These are phyloP conservation scores for Ceratocystis destructans DNA, from an alignment of 2,329 filamentous ascomycete genomes.

Conservation along the genomic window DNA sequence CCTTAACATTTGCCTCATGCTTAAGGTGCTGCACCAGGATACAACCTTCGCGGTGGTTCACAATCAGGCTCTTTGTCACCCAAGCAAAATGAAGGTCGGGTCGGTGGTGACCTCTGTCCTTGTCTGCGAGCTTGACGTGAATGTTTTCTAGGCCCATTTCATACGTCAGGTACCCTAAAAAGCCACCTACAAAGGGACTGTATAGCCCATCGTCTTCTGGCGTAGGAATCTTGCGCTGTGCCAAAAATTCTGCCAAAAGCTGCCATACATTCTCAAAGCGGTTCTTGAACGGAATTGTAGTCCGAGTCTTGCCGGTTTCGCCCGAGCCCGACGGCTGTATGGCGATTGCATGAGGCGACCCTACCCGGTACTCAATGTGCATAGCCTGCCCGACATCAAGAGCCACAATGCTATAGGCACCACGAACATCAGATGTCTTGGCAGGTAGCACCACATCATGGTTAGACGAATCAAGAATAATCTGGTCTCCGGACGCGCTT, in stretches of 20 bases:
- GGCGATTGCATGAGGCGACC: slow-evolving; percentile 29
- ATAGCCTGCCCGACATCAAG: slow-evolving; percentile 44
- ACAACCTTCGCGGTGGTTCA: slow-evolving; percentile 53
- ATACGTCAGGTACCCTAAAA: slow-evolving; percentile 75
- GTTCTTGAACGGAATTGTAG: slow-evolving; percentile 24
- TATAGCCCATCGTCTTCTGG: slow-evolving; percentile 20
- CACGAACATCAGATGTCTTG: slow-evolving; percentile 35
- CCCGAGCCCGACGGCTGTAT: neutral
- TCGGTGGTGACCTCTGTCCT: slow-evolving; percentile 29
- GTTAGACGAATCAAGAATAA: slow-evolving; percentile 46
- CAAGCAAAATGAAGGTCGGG: slow-evolving; percentile 67
- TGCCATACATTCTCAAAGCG: slow-evolving; percentile 34
- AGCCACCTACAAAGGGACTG: slow-evolving; percentile 59
- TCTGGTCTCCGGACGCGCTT: slow-evolving; percentile 29
- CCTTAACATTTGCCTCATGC: slow-evolving; percentile 22
- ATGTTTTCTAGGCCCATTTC: slow-evolving; percentile 61
- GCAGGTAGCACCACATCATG: slow-evolving; percentile 29
- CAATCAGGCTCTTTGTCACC: slow-evolving; percentile 61
- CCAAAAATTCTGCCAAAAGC: slow-evolving; percentile 35
- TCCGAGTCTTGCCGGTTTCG: slow-evolving; percentile 9
- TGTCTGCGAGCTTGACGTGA: slow-evolving; percentile 29
- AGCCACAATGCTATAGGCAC: slow-evolving; percentile 61
- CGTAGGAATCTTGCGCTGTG: slow-evolving; percentile 23
- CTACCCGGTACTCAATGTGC: slow-evolving; percentile 44
- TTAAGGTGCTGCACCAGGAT: slow-evolving; percentile 56